Evolutionary conservation across 2,329 filamentous ascomycete species (phyloP).

Genomic region (Lizonia empirigonia): DNA sequence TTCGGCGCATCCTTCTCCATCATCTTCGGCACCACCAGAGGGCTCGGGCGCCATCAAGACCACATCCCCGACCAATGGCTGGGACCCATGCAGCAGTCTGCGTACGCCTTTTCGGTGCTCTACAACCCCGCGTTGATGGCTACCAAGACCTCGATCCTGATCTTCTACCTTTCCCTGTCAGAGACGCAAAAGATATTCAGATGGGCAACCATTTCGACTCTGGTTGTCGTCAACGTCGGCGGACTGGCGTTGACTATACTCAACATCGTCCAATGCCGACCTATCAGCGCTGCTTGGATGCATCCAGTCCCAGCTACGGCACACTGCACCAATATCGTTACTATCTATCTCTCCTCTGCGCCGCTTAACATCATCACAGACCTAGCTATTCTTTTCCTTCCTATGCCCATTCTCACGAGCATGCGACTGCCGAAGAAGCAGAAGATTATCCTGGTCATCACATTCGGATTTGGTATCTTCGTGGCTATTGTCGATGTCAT

Average conservation of each 20-base stretch:
- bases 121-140: slow-evolving; percentile 88
- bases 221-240: slow-evolving; percentile 77
- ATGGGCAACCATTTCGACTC: slow-evolving; percentile 78
- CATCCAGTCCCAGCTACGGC: slow-evolving; percentile 53
- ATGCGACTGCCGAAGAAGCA: slow-evolving; percentile 86
- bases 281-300: slow-evolving; percentile 71
- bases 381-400: slow-evolving; percentile 82
- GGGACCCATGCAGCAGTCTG: slow-evolving; percentile 60
- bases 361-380: slow-evolving; percentile 94
- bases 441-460: slow-evolving; percentile 84
- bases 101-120: slow-evolving; percentile 66
- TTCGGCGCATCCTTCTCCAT: slow-evolving; percentile 72
- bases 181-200: slow-evolving; percentile 78
- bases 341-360: slow-evolving; percentile 73
- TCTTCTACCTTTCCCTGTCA: slow-evolving; percentile 86
- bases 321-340: slow-evolving; percentile 66
- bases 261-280: slow-evolving; percentile 85
- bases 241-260: slow-evolving; percentile 81
- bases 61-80: slow-evolving; percentile 62
- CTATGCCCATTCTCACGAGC: slow-evolving; percentile 77
- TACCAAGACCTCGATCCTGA: slow-evolving; percentile 88
- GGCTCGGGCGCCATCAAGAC: slow-evolving; percentile 70
- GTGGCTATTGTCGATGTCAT: slow-evolving; percentile 87
- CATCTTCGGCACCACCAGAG: slow-evolving; percentile 65
- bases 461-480: slow-evolving; percentile 86